phyloP scores from a whole-genome alignment of 2,329 filamentous ascomycete species.

The Fusarium nodosum region DNA sequence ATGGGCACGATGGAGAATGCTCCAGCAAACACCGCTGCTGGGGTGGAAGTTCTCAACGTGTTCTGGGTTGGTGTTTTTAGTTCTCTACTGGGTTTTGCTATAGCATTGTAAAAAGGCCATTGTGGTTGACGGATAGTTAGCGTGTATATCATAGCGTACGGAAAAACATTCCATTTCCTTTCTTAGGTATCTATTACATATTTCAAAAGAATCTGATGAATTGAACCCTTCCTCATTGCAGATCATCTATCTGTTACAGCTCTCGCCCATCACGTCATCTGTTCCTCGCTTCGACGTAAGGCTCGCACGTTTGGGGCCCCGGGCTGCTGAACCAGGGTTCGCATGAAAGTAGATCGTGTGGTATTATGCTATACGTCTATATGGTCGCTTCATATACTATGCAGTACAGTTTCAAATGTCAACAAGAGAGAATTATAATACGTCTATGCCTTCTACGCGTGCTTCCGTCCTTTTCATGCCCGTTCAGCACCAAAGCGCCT shows the following conservation, averaged over 20 bases:
- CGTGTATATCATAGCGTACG: conserved; percentile 21
- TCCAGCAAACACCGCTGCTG: conserved; percentile 2
- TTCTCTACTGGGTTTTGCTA: conserved; percentile 19
- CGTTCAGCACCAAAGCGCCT: conserved; percentile 16
- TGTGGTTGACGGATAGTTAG: neutral
- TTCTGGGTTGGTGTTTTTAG: conserved; percentile 14
- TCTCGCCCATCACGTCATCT: neutral
- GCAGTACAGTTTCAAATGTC: neutral
- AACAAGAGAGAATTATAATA: neutral
- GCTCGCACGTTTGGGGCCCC: conserved; percentile 11
- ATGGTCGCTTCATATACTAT: conserved; percentile 13
- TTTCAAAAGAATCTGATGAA: neutral
- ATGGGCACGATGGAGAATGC: conserved; percentile 14
- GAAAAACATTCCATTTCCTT: conserved; percentile 17
- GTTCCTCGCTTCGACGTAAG: neutral
- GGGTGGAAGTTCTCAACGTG: neutral
- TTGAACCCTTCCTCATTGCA: neutral
- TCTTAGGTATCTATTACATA: conserved; percentile 17
- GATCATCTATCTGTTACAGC: neutral
- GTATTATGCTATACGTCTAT: conserved; percentile 10
- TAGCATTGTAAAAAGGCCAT: conserved; percentile 16
- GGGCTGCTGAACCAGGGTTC: neutral
- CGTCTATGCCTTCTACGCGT: neutral
- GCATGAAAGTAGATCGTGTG: conserved; percentile 3
- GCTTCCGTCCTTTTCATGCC: neutral